phyloP scores from a whole-genome alignment of 2,329 filamentous ascomycete genomes.

The Fusarium miscanthi region DNA sequence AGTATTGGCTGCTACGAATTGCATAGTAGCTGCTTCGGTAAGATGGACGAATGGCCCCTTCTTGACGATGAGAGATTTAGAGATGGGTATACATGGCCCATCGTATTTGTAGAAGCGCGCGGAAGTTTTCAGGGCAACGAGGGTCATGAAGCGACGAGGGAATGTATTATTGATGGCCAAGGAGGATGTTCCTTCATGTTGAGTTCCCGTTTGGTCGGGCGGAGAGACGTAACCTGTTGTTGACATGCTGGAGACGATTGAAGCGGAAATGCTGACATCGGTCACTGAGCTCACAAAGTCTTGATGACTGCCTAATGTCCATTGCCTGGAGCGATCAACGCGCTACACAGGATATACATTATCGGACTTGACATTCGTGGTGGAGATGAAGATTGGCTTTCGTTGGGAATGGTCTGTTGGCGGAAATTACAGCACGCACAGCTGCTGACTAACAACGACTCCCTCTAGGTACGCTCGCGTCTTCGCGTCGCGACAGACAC shows the following conservation, averaged over 20 bases:
- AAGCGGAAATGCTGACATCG: neutral
- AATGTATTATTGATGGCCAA: slow-evolving; percentile 48
- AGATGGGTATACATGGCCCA: slow-evolving; percentile 41
- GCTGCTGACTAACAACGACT: neutral
- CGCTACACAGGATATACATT: accelerated
- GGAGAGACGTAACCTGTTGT: slow-evolving; percentile 1
- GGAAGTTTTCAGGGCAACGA: slow-evolving; percentile 44
- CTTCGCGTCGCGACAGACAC: neutral
- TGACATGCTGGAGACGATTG: neutral
- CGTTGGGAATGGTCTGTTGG: neutral
- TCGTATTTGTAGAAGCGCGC: slow-evolving; percentile 41
- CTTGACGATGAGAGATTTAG: slow-evolving; percentile 43
- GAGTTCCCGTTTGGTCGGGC: neutral
- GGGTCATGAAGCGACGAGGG: slow-evolving; percentile 40
- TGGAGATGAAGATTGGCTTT: neutral
- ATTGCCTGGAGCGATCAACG: no score
- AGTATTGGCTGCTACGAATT: slow-evolving; percentile 33
- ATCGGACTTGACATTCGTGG: neutral
- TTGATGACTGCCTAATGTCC: neutral
- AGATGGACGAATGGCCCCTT: slow-evolving; percentile 27
- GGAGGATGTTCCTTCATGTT: slow-evolving; percentile 40
- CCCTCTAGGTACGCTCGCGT: neutral
- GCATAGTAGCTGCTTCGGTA: slow-evolving; percentile 39
- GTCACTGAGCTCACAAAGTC: accelerated
- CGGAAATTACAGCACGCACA: accelerated